Conservation (phyloP, 2,329 filamentous ascomycete species). For the Phialophora macrospora region DNA sequence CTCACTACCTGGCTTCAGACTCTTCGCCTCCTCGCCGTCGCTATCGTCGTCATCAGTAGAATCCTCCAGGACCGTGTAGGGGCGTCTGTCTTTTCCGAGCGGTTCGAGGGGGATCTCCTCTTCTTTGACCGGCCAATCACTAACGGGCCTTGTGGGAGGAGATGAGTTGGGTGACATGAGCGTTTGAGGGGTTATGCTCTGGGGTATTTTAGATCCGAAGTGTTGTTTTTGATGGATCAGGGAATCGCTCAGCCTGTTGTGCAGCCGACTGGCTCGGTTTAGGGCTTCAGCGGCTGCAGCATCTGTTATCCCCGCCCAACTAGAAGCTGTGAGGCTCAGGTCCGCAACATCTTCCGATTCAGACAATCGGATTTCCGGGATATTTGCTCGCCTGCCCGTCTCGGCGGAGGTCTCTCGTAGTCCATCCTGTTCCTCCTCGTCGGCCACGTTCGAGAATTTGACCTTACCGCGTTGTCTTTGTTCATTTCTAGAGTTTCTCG, state of each 20-base stretch:
- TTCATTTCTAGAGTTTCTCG: constrained; percentile 11
- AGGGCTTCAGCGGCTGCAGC: constrained; percentile 33
- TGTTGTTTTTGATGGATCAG: constrained; percentile 16
- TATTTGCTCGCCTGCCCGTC: background rate
- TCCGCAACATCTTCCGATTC: constrained; percentile 30
- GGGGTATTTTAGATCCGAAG: constrained; percentile 3
- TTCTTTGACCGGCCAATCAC: constrained; percentile 35
- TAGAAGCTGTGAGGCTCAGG: constrained; percentile 17
- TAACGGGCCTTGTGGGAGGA: constrained; percentile 27
- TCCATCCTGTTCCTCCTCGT: constrained; percentile 10
- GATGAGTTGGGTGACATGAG: constrained; percentile 29
- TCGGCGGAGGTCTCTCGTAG: background rate
- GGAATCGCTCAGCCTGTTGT: constrained; percentile 28
- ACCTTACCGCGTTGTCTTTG: constrained; percentile 27
- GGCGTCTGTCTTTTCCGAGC: constrained; percentile 35
- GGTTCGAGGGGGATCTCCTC: constrained; percentile 39
- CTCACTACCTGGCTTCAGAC: constrained; percentile 30
- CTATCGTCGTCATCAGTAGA: constrained; percentile 37
- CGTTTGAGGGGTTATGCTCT: constrained; percentile 12
- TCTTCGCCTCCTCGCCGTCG: constrained; percentile 28
- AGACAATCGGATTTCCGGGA: constrained; percentile 29
- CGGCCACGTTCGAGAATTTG: constrained; percentile 27
- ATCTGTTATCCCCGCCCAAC: constrained; percentile 28
- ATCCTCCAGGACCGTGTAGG: constrained; percentile 39
- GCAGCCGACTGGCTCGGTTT: constrained; percentile 31